Percentiles rank a stretch among this genome's conserved stretches.
Evolutionary conservation across 23 red algal species (phyloP).

Genomic region (Gracilariopsis chorda): DNA sequence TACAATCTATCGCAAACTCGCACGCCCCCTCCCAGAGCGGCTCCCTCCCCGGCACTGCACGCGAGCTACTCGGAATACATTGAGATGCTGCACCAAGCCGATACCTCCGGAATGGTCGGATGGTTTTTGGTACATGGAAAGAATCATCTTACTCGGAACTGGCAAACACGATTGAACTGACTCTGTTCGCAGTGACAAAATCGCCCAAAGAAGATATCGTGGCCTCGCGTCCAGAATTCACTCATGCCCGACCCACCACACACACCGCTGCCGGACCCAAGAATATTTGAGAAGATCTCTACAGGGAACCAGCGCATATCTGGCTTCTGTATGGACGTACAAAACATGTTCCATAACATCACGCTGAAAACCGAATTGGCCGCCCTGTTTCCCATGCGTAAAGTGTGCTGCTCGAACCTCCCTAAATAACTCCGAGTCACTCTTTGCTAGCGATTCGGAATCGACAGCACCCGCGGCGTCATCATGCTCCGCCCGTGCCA

Average conservation of each 20-base stretch:
- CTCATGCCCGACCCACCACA: not conserved
- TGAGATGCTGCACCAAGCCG: too few species aligned
- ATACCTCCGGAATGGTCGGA: too few species aligned
- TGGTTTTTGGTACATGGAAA: too few species aligned
- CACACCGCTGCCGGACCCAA: not conserved
- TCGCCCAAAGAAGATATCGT: too few species aligned
- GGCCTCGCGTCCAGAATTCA: slow-evolving; percentile 2
- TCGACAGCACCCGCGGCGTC: not conserved
- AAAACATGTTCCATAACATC: slow-evolving; percentile 35
- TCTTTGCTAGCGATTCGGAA: not conserved
- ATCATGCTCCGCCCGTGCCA: not conserved
- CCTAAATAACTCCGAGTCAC: not conserved
- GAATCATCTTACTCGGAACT: too few species aligned
- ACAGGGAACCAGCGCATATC: not conserved
- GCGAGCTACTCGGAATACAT: too few species aligned
- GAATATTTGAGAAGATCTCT: not conserved
- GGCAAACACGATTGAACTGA: too few species aligned
- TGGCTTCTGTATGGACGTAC: not conserved
- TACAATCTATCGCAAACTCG: too few species aligned
- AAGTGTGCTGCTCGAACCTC: not conserved
- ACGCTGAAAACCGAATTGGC: not conserved
- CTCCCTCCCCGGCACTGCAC: too few species aligned
- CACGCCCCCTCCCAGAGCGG: too few species aligned
- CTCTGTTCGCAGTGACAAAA: too few species aligned
- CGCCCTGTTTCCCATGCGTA: not conserved